phyloP scores from a whole-genome alignment of 495 filamentous ascomycete species.

The Cercophora samala region DNA sequence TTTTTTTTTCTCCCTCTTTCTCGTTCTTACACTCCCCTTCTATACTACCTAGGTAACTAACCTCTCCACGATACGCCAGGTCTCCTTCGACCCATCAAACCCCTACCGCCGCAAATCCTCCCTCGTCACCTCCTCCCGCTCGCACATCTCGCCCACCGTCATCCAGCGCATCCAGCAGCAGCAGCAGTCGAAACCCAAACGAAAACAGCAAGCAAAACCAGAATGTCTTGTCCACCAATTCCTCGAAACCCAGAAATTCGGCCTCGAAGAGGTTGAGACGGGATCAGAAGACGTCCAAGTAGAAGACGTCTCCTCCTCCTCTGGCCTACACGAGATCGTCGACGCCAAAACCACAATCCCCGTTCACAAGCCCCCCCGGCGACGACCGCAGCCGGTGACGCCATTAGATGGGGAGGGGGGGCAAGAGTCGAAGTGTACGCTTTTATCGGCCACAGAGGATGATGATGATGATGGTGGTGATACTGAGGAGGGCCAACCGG shows the following conservation, averaged over 20 bases:
- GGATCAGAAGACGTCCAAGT: not conserved
- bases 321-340: not conserved
- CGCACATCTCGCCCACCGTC: not conserved
- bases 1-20: not conserved
- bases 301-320: not conserved
- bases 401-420: no score
- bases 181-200: not conserved
- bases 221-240: constrained; percentile 3
- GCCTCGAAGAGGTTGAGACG: not conserved
- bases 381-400: no score
- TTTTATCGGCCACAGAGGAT: not conserved
- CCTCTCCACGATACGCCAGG: no score
- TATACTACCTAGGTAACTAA: no score
- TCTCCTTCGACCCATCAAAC: constrained; percentile 67
- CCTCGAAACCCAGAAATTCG: constrained; percentile 3
- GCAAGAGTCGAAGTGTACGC: not conserved
- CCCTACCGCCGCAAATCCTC: constrained; percentile 85
- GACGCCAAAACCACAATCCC: not conserved
- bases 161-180: not conserved
- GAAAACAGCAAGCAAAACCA: not conserved
- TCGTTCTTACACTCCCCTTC: no score
- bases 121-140: constrained; percentile 54
- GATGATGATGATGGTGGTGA: no score
- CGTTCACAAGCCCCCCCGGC: not conserved
- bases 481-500: constrained; percentile 37